Conservation (phyloP, 2,329 filamentous ascomycete species). For the Aspergillus oerlinghausenensis region DNA sequence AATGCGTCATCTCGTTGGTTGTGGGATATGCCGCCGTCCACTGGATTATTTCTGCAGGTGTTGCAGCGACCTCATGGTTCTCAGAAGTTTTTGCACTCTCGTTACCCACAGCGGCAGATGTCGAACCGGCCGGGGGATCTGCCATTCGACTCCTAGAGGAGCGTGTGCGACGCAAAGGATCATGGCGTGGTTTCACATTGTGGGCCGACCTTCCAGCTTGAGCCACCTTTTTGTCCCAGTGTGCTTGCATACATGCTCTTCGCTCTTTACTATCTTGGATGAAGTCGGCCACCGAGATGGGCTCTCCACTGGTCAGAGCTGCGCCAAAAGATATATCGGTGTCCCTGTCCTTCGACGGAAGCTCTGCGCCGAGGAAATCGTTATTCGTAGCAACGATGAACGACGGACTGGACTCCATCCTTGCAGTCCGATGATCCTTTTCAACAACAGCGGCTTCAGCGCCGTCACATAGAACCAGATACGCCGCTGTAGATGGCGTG, state of each 20-base stretch:
- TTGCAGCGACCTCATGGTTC: constrained; percentile 20
- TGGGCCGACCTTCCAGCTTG: constrained; percentile 8
- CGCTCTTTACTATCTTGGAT: constrained; percentile 34
- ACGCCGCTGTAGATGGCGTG: constrained; percentile 50
- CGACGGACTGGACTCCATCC: constrained; percentile 40
- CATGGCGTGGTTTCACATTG: constrained; percentile 1
- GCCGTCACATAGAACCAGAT: constrained; percentile 53
- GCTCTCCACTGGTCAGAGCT: constrained; percentile 10
- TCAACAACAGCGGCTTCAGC: constrained; percentile 47
- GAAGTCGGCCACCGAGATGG: constrained; percentile 20
- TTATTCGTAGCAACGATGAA: constrained; percentile 58
- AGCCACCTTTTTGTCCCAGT: constrained; percentile 32
- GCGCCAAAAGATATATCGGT: constrained; percentile 16
- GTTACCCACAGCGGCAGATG: not conserved
- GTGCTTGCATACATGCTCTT: constrained; percentile 32
- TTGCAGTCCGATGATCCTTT: constrained; percentile 50
- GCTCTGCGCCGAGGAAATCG: constrained; percentile 33
- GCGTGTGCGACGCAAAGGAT: constrained; percentile 14
- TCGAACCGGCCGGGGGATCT: not conserved
- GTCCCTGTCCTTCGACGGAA: constrained; percentile 15
- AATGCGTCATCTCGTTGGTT: constrained; percentile 56
- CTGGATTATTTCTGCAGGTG: constrained; percentile 34
- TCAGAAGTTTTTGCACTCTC: constrained; percentile 2
- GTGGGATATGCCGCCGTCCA: constrained; percentile 53
- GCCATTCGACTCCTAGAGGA: constrained; percentile 10